phyloP scores from a whole-genome alignment of 108 stramenopile species.

The Pseudonitzschia delicatissima region DNA sequence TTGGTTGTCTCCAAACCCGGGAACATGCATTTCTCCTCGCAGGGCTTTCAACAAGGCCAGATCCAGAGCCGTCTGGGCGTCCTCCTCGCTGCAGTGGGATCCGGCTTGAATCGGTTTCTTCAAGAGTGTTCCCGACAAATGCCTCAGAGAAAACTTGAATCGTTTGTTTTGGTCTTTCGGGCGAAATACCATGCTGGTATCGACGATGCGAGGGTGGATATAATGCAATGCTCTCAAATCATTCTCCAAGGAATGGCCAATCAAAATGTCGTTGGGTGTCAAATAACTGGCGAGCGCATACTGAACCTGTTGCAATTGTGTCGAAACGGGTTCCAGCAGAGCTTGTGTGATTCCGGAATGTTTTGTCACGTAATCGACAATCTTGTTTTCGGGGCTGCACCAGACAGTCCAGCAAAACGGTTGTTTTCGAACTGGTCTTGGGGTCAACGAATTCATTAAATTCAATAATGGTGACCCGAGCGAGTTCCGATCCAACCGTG shows the following conservation, averaged over 20 bases:
- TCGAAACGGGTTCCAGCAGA: conserved; percentile 53
- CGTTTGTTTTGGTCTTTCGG: conserved; percentile 37
- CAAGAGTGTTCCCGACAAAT: conserved; percentile 50
- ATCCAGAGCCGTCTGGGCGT: conserved; percentile 68
- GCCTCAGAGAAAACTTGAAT: conserved; percentile 67
- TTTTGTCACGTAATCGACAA: conserved; percentile 70
- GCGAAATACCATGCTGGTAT: conserved; percentile 83
- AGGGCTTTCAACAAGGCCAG: conserved; percentile 66
- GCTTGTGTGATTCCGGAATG: conserved; percentile 72
- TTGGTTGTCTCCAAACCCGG: conserved; percentile 29
- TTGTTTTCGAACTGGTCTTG: conserved; percentile 23
- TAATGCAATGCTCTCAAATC: conserved; percentile 79
- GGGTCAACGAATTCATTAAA: conserved; percentile 25
- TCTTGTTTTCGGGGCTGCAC: conserved; percentile 64
- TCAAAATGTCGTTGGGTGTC: conserved; percentile 66
- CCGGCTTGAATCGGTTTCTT: conserved; percentile 65
- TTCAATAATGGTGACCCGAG: conserved; percentile 78
- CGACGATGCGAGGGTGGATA: conserved; percentile 71
- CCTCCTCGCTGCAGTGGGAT: conserved; percentile 76
- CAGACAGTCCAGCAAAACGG: conserved; percentile 67
- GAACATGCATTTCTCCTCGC: conserved; percentile 53
- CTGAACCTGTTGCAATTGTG: conserved; percentile 74
- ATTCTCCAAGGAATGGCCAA: conserved; percentile 93
- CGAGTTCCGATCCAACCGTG: conserved; percentile 65
- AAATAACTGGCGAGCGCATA: conserved; percentile 57